Conservation (phyloP, 2,329 filamentous ascomycete species). For the Botrytis aclada region DNA sequence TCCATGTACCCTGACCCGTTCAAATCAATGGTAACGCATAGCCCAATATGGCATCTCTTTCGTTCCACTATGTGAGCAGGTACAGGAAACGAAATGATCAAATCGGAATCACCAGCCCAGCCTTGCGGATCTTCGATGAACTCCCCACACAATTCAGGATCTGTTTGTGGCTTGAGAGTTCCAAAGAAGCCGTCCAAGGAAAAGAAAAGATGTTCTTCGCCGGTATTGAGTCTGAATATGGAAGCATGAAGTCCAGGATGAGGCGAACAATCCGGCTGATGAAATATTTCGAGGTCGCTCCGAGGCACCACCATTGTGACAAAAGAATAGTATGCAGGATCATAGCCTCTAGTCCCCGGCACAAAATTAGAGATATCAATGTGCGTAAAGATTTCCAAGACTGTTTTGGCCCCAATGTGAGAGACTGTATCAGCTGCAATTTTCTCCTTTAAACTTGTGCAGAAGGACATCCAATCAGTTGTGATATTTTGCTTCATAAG, state of each 20-base stretch:
- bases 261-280: not conserved
- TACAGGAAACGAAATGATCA: not conserved
- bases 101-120: not conserved
- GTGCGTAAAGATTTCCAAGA: not conserved
- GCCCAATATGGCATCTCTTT: not conserved
- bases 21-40: not conserved
- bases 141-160: not conserved
- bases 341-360: not conserved
- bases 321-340: not conserved
- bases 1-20: not conserved
- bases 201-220: not conserved
- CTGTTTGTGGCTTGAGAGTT: not conserved
- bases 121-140: not conserved
- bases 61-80: not conserved
- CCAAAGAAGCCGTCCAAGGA: not conserved
- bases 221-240: not conserved
- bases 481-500: not conserved
- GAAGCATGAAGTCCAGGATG: not conserved
- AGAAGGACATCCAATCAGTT: not conserved
- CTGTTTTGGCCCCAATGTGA: not conserved
- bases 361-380: not conserved
- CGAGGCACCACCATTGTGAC: conserved; percentile 3
- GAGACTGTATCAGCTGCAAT: not conserved
- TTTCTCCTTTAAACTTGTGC: not conserved
- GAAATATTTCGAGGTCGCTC: not conserved